These are phyloP conservation scores for Eleusine coracana DNA, from an alignment of 176 grass and related monocot genomes.

Conservation along the genomic window DNA sequence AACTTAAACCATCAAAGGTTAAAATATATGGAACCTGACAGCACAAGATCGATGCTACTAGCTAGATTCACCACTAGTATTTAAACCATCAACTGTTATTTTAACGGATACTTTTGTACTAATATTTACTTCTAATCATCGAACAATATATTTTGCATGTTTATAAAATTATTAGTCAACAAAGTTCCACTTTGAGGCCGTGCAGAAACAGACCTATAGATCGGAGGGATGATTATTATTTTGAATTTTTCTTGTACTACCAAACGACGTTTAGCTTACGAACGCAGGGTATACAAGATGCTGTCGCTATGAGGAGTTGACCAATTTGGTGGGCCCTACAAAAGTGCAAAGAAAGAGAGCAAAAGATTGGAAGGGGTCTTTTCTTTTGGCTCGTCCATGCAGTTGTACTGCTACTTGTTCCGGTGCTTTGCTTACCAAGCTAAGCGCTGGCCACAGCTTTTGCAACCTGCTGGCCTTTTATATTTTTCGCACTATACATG, in stretches of 20 bases:
- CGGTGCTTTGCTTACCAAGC: conserved; percentile 17
- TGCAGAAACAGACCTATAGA: too few relatives aligned
- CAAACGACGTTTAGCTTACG: background rate
- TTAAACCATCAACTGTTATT: too few relatives aligned
- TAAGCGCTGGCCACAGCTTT: conserved; percentile 38
- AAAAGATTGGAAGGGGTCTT: background rate
- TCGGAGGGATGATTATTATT: background rate
- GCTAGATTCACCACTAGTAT: background rate
- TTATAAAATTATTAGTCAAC: too few relatives aligned
- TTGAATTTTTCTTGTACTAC: background rate
- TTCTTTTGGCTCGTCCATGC: background rate
- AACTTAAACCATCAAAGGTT: too few relatives aligned
- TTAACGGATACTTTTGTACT: too few relatives aligned
- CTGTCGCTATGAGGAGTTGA: background rate
- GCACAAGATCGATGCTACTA: background rate
- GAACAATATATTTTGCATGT: too few relatives aligned
- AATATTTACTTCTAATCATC: too few relatives aligned
- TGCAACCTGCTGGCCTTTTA: conserved; percentile 39
- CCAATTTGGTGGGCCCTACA: background rate
- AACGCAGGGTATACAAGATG: background rate
- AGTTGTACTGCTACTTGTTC: background rate
- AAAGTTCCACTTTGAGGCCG: too few relatives aligned
- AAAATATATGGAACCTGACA: background rate
- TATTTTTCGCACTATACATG: conserved; percentile 12
- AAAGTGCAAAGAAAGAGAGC: background rate